Conservation (phyloP, 2,329 filamentous ascomycete genomes). For the Cordyceps pruinosa region DNA sequence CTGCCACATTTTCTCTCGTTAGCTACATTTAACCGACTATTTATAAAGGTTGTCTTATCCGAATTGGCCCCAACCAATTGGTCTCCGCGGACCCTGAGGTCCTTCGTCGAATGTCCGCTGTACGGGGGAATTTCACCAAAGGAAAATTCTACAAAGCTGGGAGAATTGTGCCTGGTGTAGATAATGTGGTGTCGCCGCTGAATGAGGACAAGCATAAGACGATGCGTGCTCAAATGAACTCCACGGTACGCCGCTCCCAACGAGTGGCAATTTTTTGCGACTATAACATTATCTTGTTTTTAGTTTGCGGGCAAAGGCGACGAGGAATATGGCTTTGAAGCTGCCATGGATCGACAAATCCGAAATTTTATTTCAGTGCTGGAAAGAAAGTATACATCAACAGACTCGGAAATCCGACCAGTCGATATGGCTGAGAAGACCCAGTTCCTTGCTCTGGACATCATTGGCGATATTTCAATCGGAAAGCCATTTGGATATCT, state of each 20-base stretch:
- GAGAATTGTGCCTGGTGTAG: constrained; percentile 45
- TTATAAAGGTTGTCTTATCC: constrained; percentile 27
- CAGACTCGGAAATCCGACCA: constrained; percentile 23
- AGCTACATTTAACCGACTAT: not conserved
- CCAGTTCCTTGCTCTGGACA: constrained; percentile 48
- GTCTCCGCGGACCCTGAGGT: constrained; percentile 33
- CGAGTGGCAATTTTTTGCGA: too few species aligned
- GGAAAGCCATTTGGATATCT: constrained; percentile 46
- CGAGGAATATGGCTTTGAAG: constrained; percentile 34
- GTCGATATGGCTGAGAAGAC: constrained; percentile 45
- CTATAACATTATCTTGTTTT: too few species aligned
- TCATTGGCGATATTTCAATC: constrained; percentile 46
- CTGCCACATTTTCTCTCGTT: not conserved
- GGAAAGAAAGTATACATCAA: constrained; percentile 39
- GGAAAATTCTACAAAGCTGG: constrained; percentile 41
- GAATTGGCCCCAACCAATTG: constrained; percentile 37
- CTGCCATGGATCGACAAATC: constrained; percentile 33
- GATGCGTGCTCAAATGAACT: constrained; percentile 37
- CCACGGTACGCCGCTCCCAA: too few species aligned
- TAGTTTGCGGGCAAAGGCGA: constrained; percentile 47
- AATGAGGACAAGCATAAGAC: constrained; percentile 36
- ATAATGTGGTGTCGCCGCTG: constrained; percentile 46
- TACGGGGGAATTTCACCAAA: constrained; percentile 30
- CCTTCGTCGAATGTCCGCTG: constrained; percentile 30
- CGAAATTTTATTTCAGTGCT: constrained; percentile 37